A percentile compares a stretch with the other conserved stretches of the same genome.
Conservation (phyloP, 257 asterid species). For the Capsicum rhomboideum region DNA sequence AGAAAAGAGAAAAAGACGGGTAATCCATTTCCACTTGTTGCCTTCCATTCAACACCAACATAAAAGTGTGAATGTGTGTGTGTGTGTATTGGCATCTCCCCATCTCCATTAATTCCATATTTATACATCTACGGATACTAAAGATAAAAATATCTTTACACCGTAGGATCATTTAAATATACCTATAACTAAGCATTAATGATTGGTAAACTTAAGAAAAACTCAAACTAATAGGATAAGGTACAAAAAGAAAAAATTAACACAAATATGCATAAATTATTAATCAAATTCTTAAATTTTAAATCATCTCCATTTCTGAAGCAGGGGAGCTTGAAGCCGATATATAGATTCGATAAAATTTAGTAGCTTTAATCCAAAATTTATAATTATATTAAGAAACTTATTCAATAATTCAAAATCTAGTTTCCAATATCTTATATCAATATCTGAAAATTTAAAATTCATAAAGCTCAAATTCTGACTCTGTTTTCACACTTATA, state of each 20-base stretch:
- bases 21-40: not conserved
- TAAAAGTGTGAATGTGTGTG: not conserved
- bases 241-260: too few relatives aligned
- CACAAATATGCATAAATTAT: too few relatives aligned
- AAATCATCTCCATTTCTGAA: too few relatives aligned
- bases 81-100: not conserved
- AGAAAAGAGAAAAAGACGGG: not conserved
- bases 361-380: too few relatives aligned
- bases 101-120: not conserved
- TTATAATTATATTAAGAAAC: too few relatives aligned
- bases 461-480: not conserved
- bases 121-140: not conserved
- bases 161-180: not conserved
- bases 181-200: not conserved
- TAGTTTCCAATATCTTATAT: too few relatives aligned
- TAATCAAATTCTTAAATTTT: too few relatives aligned
- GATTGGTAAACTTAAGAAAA: not conserved
- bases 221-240: not conserved
- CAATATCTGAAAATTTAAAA: not conserved
- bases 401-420: too few relatives aligned
- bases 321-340: too few relatives aligned
- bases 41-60: constrained; percentile 3
- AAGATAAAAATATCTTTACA: not conserved
- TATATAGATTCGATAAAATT: too few relatives aligned
- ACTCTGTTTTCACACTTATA: too few relatives aligned